Evolutionary conservation across 768 basidiomycete species (phyloP), one percentile per base, ranked within the genome.

Genomic region (Tylopilus sp.): DNA sequence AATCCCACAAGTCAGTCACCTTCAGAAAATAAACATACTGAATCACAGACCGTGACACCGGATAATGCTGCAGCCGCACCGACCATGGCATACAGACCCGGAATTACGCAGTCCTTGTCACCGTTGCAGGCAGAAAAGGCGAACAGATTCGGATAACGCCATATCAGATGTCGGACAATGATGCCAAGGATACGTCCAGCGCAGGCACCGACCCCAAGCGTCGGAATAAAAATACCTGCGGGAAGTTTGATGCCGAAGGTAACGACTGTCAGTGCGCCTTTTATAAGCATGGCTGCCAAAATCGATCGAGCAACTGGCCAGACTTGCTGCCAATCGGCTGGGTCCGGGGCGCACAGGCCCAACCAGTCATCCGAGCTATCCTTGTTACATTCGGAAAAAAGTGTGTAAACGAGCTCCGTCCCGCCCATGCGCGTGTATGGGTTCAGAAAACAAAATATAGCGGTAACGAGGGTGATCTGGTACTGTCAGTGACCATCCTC

Each of bases 191-290:
- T 81, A 21, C 95, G 79, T 2, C 97, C 97, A 25, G 89, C 88
- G 62, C 93, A 95, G 0, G 95, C 95, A 22, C 95, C 95, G 11
- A 95, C 95, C 13, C 88, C 93, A 8, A 99, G 81, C 0, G 93
- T 91, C 0, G 97, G 97, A 36, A 99, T 91, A 70, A 99, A 99
- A 58, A 98, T 97, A 4, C 97, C 95, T 13, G 94, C 93, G 43
- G 89, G 89, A 17, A 92, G 62, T 62, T 87, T 90, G 72, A 95
- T 91, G 7, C 95, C 97, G 54, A 98, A 98, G 0, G 95, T 98
- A 33, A 95, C 77, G 46, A 93, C 73, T 0, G 92, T 94, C 48
- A 97, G 69, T 3, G 75, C 75, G 2, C 83, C 87, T 66, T 95
- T 95, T 60, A 93, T 80, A 38, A 93, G 38, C 75, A 95, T 79